phyloP scores from a whole-genome alignment of 2,329 filamentous ascomycete genomes.

The Claviceps sp. region DNA sequence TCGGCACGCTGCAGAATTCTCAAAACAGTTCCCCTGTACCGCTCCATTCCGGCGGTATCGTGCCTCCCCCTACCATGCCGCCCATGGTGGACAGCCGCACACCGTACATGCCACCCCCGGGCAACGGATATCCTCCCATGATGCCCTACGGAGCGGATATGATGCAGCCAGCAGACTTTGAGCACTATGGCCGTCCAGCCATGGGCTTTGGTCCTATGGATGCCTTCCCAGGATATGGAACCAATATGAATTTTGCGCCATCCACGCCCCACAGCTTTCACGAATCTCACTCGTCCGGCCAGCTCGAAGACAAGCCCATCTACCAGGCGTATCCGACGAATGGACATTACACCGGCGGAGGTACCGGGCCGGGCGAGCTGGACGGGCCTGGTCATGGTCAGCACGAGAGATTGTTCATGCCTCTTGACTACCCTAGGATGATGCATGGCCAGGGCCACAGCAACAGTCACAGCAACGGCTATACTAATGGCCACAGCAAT shows the following conservation, averaged over 20 bases:
- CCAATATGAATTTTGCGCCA: slow-evolving; percentile 30
- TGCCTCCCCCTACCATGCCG: slow-evolving; percentile 33
- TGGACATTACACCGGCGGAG: slow-evolving; percentile 24
- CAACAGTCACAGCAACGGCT: too few species aligned
- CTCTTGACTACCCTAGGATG: slow-evolving; percentile 20
- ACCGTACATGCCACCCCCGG: slow-evolving; percentile 19
- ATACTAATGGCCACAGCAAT: too few species aligned
- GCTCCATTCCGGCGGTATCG: slow-evolving; percentile 33
- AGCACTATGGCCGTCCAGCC: slow-evolving; percentile 24
- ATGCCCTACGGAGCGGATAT: slow-evolving; percentile 23
- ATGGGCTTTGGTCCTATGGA: slow-evolving; percentile 23
- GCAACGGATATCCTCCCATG: slow-evolving; percentile 25
- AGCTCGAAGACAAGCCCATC: slow-evolving; percentile 30
- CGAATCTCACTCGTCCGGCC: slow-evolving; percentile 43
- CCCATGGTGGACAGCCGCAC: slow-evolving; percentile 20
- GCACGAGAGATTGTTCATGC: slow-evolving; percentile 18
- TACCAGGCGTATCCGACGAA: slow-evolving; percentile 26
- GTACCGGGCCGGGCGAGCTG: slow-evolving; percentile 13
- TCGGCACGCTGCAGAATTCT: slow-evolving; percentile 41
- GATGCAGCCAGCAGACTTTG: slow-evolving; percentile 21
- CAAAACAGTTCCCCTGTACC: slow-evolving; percentile 44
- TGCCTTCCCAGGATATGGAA: slow-evolving; percentile 19
- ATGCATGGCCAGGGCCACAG: slow-evolving; percentile 12
- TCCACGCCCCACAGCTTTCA: slow-evolving; percentile 49
- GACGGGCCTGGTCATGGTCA: slow-evolving; percentile 17